Conservation (phyloP, 1,284 basidiomycete species). For the Sporisorium reilianum region DNA sequence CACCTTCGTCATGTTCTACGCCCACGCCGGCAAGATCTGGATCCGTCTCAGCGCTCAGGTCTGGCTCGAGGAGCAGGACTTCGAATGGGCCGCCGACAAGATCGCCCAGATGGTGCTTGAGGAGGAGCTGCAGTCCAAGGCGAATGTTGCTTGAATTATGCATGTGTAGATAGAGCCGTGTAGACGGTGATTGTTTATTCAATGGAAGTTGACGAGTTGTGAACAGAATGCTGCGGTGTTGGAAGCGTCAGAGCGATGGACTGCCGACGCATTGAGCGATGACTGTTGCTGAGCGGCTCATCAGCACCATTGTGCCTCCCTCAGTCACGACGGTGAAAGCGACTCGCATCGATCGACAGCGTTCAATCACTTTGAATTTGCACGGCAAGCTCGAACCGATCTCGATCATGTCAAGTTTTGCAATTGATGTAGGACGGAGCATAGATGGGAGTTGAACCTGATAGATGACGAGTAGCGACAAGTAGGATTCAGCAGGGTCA, state of each 20-base stretch:
- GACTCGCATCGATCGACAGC: no score
- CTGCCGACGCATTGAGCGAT: no score
- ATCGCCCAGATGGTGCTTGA: constrained; percentile 22
- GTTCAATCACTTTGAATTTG: no score
- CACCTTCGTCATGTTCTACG: constrained; percentile 39
- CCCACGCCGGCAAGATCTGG: constrained; percentile 53
- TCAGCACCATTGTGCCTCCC: no score
- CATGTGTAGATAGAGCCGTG: background rate
- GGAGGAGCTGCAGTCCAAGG: constrained; percentile 21
- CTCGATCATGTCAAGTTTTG: background rate
- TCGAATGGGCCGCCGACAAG: constrained; percentile 38
- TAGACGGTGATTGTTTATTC: background rate
- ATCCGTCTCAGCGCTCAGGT: constrained; percentile 52
- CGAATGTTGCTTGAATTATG: background rate
- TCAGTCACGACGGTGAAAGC: no score
- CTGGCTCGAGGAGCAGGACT: constrained; percentile 52
- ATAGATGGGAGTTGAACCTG: background rate
- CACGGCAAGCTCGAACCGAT: no score
- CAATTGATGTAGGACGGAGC: background rate
- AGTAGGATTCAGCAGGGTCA: background rate
- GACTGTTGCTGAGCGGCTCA: no score
- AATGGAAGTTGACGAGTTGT: no score
- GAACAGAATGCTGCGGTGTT: no score
- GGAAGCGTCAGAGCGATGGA: no score
- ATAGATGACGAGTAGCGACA: background rate